Evolutionary conservation across 441 rosid genomes (phyloP), one percentile per base, ranked within the genome.

Genomic region (Erysimum cheiri): DNA sequence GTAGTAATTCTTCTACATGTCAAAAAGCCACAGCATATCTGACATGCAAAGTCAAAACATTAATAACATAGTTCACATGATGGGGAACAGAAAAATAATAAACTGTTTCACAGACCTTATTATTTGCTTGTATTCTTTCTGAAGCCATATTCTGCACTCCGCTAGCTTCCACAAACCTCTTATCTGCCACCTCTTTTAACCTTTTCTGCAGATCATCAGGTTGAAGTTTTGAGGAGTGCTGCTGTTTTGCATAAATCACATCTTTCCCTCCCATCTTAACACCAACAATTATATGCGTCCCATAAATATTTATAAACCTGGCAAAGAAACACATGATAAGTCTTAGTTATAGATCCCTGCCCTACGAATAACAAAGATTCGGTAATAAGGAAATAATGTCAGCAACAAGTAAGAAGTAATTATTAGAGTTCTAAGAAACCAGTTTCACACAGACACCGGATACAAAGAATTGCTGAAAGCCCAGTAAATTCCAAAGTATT

Each of bases 251-350:
- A 75, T 85, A 89, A 76, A 96, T 85, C 33, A 95, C 98, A 82
- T 95, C 98, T 81, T 92, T 95, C 56, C 98, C 99, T 39, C 99
- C 99, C 97, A 92, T 88, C 82, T 89, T 88, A 65, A 95, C 86
- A 54, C 98, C 92, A 79, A 88, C 93, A 62, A 92, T 82, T 58
- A 95, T 84, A 83, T 95, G 99, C 3, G 99, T 95, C 37, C 99
- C 99, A 77, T 78, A 95, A 31, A 61, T 83, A 72, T 87, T 87
- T 60, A 95, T 90, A 81, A 95, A 95, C 80, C 99, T 94, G 86
- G 61, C 65, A 80, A 43, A 22, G 17, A 49, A 37, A 71, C 59
- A 71, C 33, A 19, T 54, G 33, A 41, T 7, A 60, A 8, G 9
- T 31, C 39, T 65, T 35, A 64, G 43, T 43, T 29, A 36, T 31